Evolutionary conservation across 257 asterid species (phyloP).

Genomic region (Plantago elongata): DNA sequence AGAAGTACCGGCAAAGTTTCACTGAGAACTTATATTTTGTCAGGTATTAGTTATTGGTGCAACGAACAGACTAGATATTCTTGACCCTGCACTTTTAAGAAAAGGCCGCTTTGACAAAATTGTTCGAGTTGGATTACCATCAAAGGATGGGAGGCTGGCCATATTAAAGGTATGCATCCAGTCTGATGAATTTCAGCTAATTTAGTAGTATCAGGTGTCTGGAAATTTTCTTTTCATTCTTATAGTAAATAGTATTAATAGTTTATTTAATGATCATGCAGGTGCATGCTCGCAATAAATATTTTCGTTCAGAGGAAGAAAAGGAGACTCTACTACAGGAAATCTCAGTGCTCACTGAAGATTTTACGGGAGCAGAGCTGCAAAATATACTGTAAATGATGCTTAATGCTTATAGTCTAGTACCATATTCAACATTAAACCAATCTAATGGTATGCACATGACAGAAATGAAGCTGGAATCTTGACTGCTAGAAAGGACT

Average conservation of each 20-base stretch:
- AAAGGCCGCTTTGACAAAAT: conserved; percentile 98
- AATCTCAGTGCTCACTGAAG: conserved; percentile 78
- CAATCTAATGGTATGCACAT: conserved; percentile 29
- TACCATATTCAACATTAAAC: conserved; percentile 20
- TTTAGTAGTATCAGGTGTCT: no score
- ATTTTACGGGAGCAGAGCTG: conserved; percentile 96
- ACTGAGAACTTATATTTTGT: conserved; percentile 20
- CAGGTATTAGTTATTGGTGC: conserved; percentile 97
- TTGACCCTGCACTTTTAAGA: conserved; percentile 93
- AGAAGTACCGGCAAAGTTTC: not conserved
- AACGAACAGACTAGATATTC: conserved; percentile 95
- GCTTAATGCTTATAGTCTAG: conserved; percentile 13
- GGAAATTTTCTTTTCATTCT: conserved; percentile 1
- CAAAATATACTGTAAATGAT: conserved; percentile 78
- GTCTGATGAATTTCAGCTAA: conserved; percentile 9
- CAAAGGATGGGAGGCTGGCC: conserved; percentile 92
- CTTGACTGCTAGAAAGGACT: conserved; percentile 87
- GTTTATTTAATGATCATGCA: conserved; percentile 28
- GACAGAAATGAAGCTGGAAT: conserved; percentile 99
- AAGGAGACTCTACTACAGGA: conserved; percentile 79
- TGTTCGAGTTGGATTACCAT: conserved; percentile 94
- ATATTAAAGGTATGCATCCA: conserved; percentile 65
- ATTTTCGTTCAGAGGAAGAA: conserved; percentile 87
- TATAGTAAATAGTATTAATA: conserved; percentile 14
- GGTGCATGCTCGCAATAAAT: conserved; percentile 99